phyloP scores from a whole-genome alignment of 441 rosid genomes.

The Erysimum pusillum region DNA sequence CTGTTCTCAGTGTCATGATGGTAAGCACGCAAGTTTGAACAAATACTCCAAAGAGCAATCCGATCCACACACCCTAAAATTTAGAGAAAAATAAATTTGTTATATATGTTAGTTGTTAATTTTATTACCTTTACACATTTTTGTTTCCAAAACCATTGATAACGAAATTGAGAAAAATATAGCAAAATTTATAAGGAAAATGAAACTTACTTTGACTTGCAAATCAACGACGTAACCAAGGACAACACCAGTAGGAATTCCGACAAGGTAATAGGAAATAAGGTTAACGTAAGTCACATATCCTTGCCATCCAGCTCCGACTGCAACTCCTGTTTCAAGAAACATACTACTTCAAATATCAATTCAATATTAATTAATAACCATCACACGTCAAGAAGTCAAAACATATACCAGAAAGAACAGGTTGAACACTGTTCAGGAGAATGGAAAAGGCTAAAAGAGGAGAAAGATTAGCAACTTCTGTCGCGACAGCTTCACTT shows the following conservation, averaged over 20 bases:
- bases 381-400: not conserved
- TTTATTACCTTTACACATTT: not conserved
- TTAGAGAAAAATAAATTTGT: not conserved
- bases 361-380: not conserved
- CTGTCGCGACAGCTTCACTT: constrained; percentile 52
- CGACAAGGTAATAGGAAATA: constrained; percentile 58
- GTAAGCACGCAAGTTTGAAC: constrained; percentile 56
- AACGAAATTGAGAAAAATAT: not conserved
- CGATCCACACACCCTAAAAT: constrained; percentile 63
- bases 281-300: constrained; percentile 59
- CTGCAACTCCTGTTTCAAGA: constrained; percentile 55
- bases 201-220: constrained; percentile 55
- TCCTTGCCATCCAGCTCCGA: constrained; percentile 71
- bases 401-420: constrained; percentile 57
- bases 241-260: constrained; percentile 57
- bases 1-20: constrained; percentile 63
- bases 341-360: not conserved
- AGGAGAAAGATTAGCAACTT: constrained; percentile 60
- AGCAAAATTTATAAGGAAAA: not conserved
- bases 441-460: constrained; percentile 62
- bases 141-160: not conserved
- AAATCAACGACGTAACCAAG: constrained; percentile 53
- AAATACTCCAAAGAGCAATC: constrained; percentile 61
- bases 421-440: constrained; percentile 67
- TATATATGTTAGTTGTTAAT: not conserved